Evolutionary conservation across 805 yeast genomes (phyloP).

Genomic region (Sungouiella blattae): DNA sequence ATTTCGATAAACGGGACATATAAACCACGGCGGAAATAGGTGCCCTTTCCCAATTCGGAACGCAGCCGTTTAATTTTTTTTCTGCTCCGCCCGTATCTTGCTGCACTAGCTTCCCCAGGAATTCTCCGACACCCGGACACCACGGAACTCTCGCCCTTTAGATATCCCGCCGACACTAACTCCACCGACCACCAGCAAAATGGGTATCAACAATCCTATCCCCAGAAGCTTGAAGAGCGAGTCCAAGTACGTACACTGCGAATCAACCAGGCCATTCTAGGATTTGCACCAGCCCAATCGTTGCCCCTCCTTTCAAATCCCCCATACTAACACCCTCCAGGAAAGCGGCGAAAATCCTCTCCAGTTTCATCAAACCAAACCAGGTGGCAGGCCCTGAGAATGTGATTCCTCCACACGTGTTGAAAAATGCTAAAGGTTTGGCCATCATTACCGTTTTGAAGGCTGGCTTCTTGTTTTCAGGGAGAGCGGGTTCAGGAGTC

Average conservation of each 20-base stretch:
- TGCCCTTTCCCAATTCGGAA: too few species aligned
- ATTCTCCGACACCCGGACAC: too few species aligned
- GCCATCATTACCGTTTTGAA: slow-evolving; percentile 91
- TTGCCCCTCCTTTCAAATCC: background rate
- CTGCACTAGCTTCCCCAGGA: too few species aligned
- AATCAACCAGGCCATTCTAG: background rate
- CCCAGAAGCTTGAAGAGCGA: slow-evolving; percentile 88
- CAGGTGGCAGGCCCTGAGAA: slow-evolving; percentile 85
- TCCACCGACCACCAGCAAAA: too few species aligned
- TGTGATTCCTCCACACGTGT: slow-evolving; percentile 83
- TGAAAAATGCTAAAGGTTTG: slow-evolving; percentile 87
- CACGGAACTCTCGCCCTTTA: too few species aligned
- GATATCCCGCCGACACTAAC: too few species aligned
- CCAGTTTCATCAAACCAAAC: slow-evolving; percentile 91
- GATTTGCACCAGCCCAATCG: too few species aligned
- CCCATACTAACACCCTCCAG: slow-evolving; percentile 32
- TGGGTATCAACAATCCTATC: slow-evolving; percentile 83
- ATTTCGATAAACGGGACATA: too few species aligned
- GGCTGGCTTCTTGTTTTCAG: slow-evolving; percentile 94
- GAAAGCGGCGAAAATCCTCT: slow-evolving; percentile 88
- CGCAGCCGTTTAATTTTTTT: too few species aligned
- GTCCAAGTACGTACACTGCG: slow-evolving; percentile 59
- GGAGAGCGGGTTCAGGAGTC: slow-evolving; percentile 96
- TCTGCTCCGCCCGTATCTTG: too few species aligned
- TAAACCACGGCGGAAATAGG: too few species aligned